Base-by-base conservation (phyloP, 768 basidiomycete genomes). In the Artomyces pyxidatus region DNA sequence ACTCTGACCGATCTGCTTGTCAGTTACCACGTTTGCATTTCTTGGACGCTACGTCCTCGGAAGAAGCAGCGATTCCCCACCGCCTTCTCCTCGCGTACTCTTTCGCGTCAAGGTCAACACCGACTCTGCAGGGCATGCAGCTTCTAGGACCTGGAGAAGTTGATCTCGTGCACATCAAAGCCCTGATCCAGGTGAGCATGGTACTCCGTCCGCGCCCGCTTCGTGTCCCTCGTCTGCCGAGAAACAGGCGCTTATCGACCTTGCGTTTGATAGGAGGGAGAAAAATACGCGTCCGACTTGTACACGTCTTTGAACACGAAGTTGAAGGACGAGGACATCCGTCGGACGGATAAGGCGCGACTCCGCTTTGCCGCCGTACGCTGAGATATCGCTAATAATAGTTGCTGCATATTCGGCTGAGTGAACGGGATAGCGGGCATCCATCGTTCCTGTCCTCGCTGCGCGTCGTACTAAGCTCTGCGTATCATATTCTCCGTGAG, bases 1-100 rank as follows among this genome's bases (percentile, higher is more conserved):
- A 45, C 23, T 17, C 19, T 37, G n/a, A 40, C 41, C n/a, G 9
- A 37, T 26, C 42, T 32, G 21, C 7, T 3, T 17, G 7, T 17
- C 53, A 89, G 83, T 65, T 77, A 30, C 71, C 80, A 2, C 70
- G 77, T 3, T 60, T 71, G 4, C 78, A 86, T 57, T 86, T 83
- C 54, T 71, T 93, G 37, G 91, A 94, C 51, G 88, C 88, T 8
- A 81, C 79, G 0, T 60, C 67, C 2, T 72, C 74, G 41, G 91
- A 94, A 66, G 88, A 90, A 60, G 71, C 80, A 0, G 78, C 87
- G 0, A 75, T 77, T 0, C 75, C 81, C 0, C 61, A 80, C 2
- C 75, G 77, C 10, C 65, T 92, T 16, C 63, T 89, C 17, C 59
- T 84, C 0, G 71, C 82, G 48, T 85, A 80, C 60, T 80, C 86